These are phyloP conservation scores for Flaveria floridana DNA, from an alignment of 140 eudicot genomes.

Conservation along the genomic window DNA sequence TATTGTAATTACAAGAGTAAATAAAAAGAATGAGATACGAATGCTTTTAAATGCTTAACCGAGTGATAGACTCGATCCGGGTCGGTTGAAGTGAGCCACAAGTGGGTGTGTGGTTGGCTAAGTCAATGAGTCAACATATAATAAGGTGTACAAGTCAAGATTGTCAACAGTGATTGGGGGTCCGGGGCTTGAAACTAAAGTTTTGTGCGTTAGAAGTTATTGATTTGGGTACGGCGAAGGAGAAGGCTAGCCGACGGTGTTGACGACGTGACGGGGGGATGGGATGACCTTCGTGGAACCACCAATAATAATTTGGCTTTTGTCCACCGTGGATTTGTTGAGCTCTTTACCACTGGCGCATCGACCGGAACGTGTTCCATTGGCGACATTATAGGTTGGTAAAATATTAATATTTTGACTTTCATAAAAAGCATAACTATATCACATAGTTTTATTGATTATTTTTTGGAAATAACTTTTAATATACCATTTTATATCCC, in stretches of 20 bases:
- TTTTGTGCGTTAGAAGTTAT: background rate
- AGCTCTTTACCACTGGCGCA: background rate
- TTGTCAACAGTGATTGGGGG: constrained; percentile 2
- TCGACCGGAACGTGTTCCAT: too few relatives aligned
- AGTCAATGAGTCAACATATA: constrained; percentile 30
- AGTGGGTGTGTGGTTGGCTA: background rate
- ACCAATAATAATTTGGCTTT: constrained; percentile 14
- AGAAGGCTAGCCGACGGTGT: constrained; percentile 28
- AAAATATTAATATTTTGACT: too few relatives aligned
- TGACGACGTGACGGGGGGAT: constrained; percentile 16
- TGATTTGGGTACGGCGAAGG: constrained; percentile 31
- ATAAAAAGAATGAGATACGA: too few relatives aligned
- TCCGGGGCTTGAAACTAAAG: background rate
- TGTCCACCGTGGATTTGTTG: background rate
- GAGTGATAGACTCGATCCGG: background rate
- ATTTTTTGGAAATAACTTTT: too few relatives aligned
- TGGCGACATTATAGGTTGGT: background rate
- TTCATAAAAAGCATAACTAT: background rate
- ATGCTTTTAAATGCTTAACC: constrained; percentile 4
- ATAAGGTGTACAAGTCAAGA: constrained; percentile 10
- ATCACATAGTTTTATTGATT: background rate
- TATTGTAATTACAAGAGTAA: too few relatives aligned
- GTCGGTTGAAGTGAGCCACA: constrained; percentile 26
- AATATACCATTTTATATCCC: too few relatives aligned
- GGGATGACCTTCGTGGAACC: constrained; percentile 26